Evolutionary conservation across 2,329 filamentous ascomycete genomes (phyloP).

Genomic region (Penicillium sp.): DNA sequence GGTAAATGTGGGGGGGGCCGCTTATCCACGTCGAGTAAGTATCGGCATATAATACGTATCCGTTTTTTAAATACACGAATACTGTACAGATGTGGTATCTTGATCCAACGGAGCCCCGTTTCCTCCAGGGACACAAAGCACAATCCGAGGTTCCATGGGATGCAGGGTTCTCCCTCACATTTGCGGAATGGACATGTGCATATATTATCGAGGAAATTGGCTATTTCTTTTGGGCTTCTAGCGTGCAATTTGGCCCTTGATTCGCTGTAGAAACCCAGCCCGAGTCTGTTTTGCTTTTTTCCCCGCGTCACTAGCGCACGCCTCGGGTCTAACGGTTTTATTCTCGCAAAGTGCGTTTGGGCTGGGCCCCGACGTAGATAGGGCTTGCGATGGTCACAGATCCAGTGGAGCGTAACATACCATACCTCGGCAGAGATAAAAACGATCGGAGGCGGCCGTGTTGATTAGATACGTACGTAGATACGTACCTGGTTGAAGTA

Average conservation of each 20-base stretch:
- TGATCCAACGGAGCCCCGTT: no score
- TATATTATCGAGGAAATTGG: background rate
- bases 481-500: background rate
- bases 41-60: constrained; percentile 2
- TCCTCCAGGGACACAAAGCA: background rate
- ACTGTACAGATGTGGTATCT: background rate
- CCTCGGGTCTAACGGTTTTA: constrained; percentile 8
- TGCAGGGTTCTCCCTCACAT: background rate
- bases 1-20: constrained; percentile 3
- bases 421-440: background rate
- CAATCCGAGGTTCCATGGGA: background rate
- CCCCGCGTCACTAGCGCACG: constrained; percentile 16
- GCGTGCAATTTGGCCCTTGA: background rate
- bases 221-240: background rate
- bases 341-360: background rate
- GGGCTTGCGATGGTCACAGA: background rate
- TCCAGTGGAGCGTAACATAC: background rate
- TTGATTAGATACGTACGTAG: background rate
- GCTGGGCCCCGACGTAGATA: background rate
- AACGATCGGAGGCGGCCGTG: constrained; percentile 5
- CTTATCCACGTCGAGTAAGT: constrained; percentile 10
- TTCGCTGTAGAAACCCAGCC: background rate
- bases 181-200: background rate
- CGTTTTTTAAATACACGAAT: background rate
- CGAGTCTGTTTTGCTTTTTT: constrained; percentile 1